Conservation (phyloP, 306 rosid species). For the Fragaria ananassa region DNA sequence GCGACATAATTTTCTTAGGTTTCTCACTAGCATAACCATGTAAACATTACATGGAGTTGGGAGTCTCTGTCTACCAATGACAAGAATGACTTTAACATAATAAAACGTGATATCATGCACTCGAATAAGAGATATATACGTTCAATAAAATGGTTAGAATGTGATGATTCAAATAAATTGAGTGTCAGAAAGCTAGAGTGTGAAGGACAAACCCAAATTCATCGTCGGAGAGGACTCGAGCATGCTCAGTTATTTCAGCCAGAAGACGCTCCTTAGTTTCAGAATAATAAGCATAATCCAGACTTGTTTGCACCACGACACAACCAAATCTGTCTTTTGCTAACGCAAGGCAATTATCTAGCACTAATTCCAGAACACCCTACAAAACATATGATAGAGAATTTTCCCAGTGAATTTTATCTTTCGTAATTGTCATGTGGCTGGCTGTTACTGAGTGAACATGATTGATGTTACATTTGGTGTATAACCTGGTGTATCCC, state of each 20-base stretch:
- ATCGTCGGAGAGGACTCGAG: conserved; percentile 29
- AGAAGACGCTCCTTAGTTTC: not conserved
- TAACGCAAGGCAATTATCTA: conserved; percentile 19
- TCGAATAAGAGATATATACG: not conserved
- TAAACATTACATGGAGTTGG: not conserved
- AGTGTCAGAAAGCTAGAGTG: not conserved
- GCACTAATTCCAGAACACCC: conserved; percentile 29
- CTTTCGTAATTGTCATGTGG: not conserved
- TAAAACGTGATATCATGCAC: not conserved
- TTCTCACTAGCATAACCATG: not conserved
- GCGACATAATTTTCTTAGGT: not conserved
- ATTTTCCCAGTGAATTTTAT: not conserved
- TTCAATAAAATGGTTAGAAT: not conserved
- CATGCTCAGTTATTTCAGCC: not conserved
- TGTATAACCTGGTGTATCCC: not conserved
- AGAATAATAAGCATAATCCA: not conserved
- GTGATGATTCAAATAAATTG: not conserved
- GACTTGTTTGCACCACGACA: conserved; percentile 25
- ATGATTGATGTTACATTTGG: not conserved
- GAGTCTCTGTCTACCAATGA: not conserved
- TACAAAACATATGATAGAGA: not conserved
- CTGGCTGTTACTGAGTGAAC: not conserved
- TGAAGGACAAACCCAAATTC: conserved; percentile 38
- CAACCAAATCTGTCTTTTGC: conserved; percentile 35
- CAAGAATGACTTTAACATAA: not conserved